Evolutionary conservation across 2,329 filamentous ascomycete species (phyloP), one percentile per base, ranked within the genome.

Genomic region (Sarocladium oryzae): DNA sequence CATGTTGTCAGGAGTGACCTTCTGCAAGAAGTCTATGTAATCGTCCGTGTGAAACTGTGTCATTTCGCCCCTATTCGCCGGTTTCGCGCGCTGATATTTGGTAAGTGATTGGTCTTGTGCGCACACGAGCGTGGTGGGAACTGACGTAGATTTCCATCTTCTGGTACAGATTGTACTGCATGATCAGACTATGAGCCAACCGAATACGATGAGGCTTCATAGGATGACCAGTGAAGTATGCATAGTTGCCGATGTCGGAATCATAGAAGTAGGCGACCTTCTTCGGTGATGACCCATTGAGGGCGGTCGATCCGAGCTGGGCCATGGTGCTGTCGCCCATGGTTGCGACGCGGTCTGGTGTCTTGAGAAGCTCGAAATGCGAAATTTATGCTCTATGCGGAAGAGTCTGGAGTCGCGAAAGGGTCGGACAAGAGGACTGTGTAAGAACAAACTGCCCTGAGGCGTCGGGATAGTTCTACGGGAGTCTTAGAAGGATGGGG

Each of bases 171-270:
- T 92, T 89, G 73, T 97, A 97, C 53, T 93, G 90, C 77, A 97
- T 87, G 52, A 99, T 90, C 59, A 99, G 79, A 63, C 95, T 93
- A 69, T 99, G 96, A 48, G 93, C 95, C 58, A 99, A 74, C 18
- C 91, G 89, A 61, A 99, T 85, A 20, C 93, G 86, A 80, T 96
- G 96, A 56, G 93, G 93, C 70, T 99, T 99, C 93, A 99, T 99
- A 37, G 93, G 93, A 74, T 99, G 93, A 18, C 89, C 90, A 56
- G 89, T 90, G 53, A 95, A 89, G 65, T 97, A 97, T 66, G 92
- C 91, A 75, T 96, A 97, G 70, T 97, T 97, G 57, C 92, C 92
- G 65, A 97, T 93, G 71, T 97, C 92, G 2, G 89, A 95, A 66
- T 97, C 92, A 78, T 97, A 97, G 70, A 97, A 97, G 73, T 97